A percentile compares a stretch with the other conserved stretches of the same genome.
Evolutionary conservation across 805 yeast genomes (phyloP).

Genomic region (Metschnikowia lachancei): DNA sequence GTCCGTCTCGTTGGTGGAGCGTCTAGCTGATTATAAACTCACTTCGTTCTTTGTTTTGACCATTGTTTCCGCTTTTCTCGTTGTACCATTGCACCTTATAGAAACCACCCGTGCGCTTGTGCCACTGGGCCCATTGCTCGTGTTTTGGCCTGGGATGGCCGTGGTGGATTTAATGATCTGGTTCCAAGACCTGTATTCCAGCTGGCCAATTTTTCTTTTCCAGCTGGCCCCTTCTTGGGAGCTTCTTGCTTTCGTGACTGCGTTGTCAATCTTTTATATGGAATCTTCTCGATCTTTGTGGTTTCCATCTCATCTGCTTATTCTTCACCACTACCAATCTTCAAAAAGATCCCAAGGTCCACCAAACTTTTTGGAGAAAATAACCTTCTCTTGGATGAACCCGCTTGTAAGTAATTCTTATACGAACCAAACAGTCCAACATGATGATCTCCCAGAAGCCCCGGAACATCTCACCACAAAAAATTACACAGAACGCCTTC

Average conservation of each 20-base stretch:
- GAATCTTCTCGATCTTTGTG: constrained; percentile 35
- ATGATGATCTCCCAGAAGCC: constrained; percentile 30
- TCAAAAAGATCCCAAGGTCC: constrained; percentile 12
- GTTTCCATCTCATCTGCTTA: constrained; percentile 42
- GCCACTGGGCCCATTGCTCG: constrained; percentile 37
- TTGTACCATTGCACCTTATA: constrained; percentile 43
- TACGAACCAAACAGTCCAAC: constrained; percentile 31
- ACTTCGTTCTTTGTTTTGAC: constrained; percentile 16
- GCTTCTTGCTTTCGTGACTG: constrained; percentile 21
- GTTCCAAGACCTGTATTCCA: constrained; percentile 29
- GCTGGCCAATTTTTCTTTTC: constrained; percentile 22
- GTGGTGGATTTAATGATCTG: constrained; percentile 21
- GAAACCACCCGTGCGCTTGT: constrained; percentile 42
- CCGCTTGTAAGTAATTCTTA: constrained; percentile 40
- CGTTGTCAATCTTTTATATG: constrained; percentile 33
- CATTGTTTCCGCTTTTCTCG: constrained; percentile 13
- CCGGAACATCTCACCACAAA: constrained; percentile 27
- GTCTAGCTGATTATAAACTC: constrained; percentile 24
- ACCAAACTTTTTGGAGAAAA: constrained; percentile 36
- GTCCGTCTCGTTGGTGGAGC: constrained; percentile 22
- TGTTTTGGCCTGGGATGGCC: constrained; percentile 38
- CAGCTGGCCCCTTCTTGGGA: constrained; percentile 8
- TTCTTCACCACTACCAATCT: constrained; percentile 30
- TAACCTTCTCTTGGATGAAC: constrained; percentile 51
- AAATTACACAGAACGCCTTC: constrained; percentile 18